phyloP scores from a whole-genome alignment of 2,329 filamentous ascomycete genomes.

The Diaporthe aspalathi region DNA sequence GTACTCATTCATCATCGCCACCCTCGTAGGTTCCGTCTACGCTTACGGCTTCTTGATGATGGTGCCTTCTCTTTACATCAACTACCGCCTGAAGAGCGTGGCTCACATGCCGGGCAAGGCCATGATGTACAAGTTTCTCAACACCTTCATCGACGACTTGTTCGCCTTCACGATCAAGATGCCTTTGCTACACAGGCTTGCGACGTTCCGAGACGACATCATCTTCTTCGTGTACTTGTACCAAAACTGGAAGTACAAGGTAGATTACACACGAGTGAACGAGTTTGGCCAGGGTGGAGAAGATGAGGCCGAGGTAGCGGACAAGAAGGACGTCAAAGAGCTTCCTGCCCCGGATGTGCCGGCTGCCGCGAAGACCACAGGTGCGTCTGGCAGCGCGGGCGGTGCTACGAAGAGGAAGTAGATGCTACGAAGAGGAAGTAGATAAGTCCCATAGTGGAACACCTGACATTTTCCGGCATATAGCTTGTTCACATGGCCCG shows the following conservation, averaged over 20 bases:
- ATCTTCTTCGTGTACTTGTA: constrained; percentile 99
- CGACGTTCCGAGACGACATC: constrained; percentile 92
- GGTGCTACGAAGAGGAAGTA: constrained; percentile 62
- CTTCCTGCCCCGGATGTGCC: constrained; percentile 45
- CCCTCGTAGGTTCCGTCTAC: constrained; percentile 94
- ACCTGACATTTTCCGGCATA: constrained; percentile 10
- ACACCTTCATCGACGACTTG: constrained; percentile 98
- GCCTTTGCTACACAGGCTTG: constrained; percentile 91
- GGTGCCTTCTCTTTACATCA: constrained; percentile 97
- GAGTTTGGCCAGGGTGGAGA: constrained; percentile 99
- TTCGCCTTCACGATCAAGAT: constrained; percentile 99
- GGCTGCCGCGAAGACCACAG: constrained; percentile 55
- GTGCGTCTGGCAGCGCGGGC: constrained; percentile 56
- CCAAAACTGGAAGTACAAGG: constrained; percentile 90
- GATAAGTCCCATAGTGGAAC: constrained; percentile 14
- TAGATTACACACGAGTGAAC: constrained; percentile 92
- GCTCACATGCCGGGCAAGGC: constrained; percentile 97
- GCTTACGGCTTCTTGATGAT: constrained; percentile 99
- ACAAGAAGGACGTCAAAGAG: constrained; percentile 54
- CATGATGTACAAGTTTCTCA: constrained; percentile 98
- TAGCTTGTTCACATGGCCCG: constrained; percentile 14
- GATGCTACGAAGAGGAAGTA: constrained; percentile 61
- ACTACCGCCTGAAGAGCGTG: constrained; percentile 94
- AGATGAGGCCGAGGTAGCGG: constrained; percentile 72
- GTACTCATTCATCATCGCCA: constrained; percentile 97